phyloP scores from a whole-genome alignment of 352 stramenopile species.

The Aphanomyces euteiches region DNA sequence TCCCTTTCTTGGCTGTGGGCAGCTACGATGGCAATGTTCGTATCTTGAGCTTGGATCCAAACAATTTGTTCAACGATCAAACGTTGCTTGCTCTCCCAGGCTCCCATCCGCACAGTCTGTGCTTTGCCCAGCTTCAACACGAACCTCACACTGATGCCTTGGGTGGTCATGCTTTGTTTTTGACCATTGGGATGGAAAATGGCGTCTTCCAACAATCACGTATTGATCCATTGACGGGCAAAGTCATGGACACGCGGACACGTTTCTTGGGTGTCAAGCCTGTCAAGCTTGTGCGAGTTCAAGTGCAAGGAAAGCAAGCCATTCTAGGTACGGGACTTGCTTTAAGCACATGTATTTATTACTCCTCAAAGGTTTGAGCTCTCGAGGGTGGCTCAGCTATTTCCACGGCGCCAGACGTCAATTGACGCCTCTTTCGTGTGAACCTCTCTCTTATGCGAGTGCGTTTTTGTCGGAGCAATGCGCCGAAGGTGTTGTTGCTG shows the following conservation, averaged over 20 bases:
- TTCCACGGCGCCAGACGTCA: slow-evolving; percentile 88
- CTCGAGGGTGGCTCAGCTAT: slow-evolving; percentile 94
- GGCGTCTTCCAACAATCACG: slow-evolving; percentile 92
- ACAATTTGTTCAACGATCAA: slow-evolving; percentile 84
- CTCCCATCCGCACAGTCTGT: slow-evolving; percentile 80
- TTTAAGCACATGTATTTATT: slow-evolving; percentile 27
- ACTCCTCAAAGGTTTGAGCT: slow-evolving; percentile 13
- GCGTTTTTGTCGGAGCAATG: slow-evolving; percentile 96
- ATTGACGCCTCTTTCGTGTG: slow-evolving; percentile 94
- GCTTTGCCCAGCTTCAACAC: slow-evolving; percentile 71
- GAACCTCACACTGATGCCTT: slow-evolving; percentile 47
- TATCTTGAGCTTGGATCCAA: slow-evolving; percentile 94
- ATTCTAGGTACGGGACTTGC: slow-evolving; percentile 91
- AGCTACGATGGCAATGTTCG: slow-evolving; percentile 88
- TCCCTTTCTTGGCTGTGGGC: slow-evolving; percentile 96
- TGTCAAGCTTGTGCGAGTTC: slow-evolving; percentile 93
- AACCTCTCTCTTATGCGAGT: slow-evolving; percentile 92
- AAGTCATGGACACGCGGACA: slow-evolving; percentile 83
- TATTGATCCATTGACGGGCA: slow-evolving; percentile 85
- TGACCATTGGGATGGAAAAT: slow-evolving; percentile 91
- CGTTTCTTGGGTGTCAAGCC: slow-evolving; percentile 93
- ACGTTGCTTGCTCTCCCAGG: slow-evolving; percentile 68
- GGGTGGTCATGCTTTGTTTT: slow-evolving; percentile 53
- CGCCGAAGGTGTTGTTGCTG: slow-evolving; percentile 94
- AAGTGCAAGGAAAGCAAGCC: slow-evolving; percentile 82